Evolutionary conservation across 2,329 filamentous ascomycete species (phyloP).

Genomic region (Fusarium nurragi): DNA sequence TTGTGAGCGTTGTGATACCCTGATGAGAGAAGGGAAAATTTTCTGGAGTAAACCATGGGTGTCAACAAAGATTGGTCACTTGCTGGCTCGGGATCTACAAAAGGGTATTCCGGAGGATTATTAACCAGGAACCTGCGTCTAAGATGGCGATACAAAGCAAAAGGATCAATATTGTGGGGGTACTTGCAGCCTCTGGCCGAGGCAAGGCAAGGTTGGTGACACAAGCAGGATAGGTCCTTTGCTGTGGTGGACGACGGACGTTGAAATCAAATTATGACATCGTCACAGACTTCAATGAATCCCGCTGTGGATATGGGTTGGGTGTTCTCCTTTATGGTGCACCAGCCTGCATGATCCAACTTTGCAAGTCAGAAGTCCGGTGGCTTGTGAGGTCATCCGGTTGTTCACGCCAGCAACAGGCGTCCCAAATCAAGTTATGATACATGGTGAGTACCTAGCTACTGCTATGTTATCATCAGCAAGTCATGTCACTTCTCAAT

Average conservation of each 20-base stretch:
- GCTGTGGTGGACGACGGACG: conserved; percentile 7
- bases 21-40: conserved; percentile 16
- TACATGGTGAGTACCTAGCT: not conserved
- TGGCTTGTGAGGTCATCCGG: conserved; percentile 1
- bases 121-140: conserved; percentile 39
- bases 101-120: conserved; percentile 33
- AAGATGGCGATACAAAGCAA: conserved; percentile 24
- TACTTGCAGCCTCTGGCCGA: conserved; percentile 15
- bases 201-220: conserved; percentile 2
- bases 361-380: not conserved
- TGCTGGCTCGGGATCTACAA: conserved; percentile 30
- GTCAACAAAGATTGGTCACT: conserved; percentile 17
- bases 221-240: conserved; percentile 29
- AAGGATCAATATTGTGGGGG: conserved; percentile 23
- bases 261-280: conserved; percentile 5
- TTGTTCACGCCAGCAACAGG: not conserved
- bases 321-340: not conserved
- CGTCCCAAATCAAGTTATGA: conserved; percentile 8
- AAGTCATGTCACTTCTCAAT: conserved; percentile 9
- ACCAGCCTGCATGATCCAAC: not conserved
- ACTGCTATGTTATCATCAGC: not conserved
- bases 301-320: conserved; percentile 24
- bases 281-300: conserved; percentile 7
- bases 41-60: conserved; percentile 20
- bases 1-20: conserved; percentile 6